Evolutionary conservation across 2,329 filamentous ascomycete genomes (phyloP).

Genomic region (Bisporella sp.): DNA sequence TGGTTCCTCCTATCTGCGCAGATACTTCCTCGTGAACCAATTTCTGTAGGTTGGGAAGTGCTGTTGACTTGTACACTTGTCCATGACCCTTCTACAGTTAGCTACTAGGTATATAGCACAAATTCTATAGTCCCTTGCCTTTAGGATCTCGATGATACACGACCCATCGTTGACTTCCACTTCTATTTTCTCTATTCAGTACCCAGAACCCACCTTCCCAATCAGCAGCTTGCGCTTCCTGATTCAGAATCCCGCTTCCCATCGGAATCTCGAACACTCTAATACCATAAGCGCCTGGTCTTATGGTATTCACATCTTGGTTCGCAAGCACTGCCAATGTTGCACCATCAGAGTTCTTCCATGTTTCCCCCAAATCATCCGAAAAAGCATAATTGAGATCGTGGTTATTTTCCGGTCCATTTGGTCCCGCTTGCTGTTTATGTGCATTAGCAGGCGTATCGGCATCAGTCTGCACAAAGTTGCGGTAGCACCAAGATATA

Average conservation of each 20-base stretch:
- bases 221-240: constrained; percentile 18
- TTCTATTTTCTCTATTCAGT: constrained; percentile 15
- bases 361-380: constrained; percentile 15
- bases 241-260: constrained; percentile 20
- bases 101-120: background rate
- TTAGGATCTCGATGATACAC: constrained; percentile 12
- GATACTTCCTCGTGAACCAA: constrained; percentile 15
- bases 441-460: constrained; percentile 12
- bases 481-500: constrained; percentile 23
- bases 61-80: constrained; percentile 6
- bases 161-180: constrained; percentile 15
- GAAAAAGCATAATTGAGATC: constrained; percentile 21
- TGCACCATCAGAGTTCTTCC: constrained; percentile 15
- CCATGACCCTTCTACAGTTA: constrained; percentile 15
- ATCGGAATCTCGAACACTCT: constrained; percentile 20
- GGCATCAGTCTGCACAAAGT: constrained; percentile 11
- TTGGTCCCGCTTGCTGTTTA: constrained; percentile 23
- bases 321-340: constrained; percentile 6
- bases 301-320: constrained; percentile 8
- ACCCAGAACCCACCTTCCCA: constrained; percentile 18
- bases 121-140: constrained; percentile 5
- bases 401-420: constrained; percentile 21
- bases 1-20: constrained; percentile 13
- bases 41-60: constrained; percentile 14
- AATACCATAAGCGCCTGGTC: constrained; percentile 8